Evolutionary conservation across 768 basidiomycete species (phyloP).

Genomic region (Naematelia aurantialba): DNA sequence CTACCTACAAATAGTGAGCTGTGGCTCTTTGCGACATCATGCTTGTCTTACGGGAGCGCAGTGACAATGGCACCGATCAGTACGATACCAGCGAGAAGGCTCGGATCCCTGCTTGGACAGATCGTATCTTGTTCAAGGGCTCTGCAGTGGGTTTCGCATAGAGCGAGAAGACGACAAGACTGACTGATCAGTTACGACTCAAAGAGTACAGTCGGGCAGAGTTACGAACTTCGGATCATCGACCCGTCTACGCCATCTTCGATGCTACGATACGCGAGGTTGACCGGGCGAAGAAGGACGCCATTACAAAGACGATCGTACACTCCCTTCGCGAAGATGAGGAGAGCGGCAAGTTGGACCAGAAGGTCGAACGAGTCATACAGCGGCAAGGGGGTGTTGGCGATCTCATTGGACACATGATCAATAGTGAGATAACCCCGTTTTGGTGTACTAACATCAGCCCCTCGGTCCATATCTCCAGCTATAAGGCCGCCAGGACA

Average conservation of each 20-base stretch:
- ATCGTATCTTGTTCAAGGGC: conserved; percentile 88
- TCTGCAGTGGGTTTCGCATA: conserved; percentile 42
- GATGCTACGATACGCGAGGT: conserved; percentile 71
- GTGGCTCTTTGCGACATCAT: too few relatives aligned
- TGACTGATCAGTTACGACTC: conserved; percentile 58
- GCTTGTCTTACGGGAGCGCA: too few relatives aligned
- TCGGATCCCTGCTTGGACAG: conserved; percentile 97
- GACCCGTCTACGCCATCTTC: conserved; percentile 87
- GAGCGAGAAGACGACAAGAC: background rate
- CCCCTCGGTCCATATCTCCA: background rate
- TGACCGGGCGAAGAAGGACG: conserved; percentile 69
- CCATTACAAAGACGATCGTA: conserved; percentile 52
- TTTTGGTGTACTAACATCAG: background rate
- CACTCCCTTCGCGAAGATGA: conserved; percentile 11
- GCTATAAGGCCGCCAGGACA: background rate
- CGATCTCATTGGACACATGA: conserved; percentile 17
- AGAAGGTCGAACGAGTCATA: background rate
- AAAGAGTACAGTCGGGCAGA: conserved; percentile 78
- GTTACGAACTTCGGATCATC: conserved; percentile 87
- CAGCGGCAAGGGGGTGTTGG: conserved; percentile 14
- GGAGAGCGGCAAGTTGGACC: background rate
- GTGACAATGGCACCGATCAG: conserved; percentile 59
- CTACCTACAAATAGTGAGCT: conserved; percentile 93
- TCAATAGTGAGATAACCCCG: conserved; percentile 7
- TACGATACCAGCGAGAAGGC: conserved; percentile 97